Conservation (phyloP, 306 rosid genomes). For the Corylus heterophylla region DNA sequence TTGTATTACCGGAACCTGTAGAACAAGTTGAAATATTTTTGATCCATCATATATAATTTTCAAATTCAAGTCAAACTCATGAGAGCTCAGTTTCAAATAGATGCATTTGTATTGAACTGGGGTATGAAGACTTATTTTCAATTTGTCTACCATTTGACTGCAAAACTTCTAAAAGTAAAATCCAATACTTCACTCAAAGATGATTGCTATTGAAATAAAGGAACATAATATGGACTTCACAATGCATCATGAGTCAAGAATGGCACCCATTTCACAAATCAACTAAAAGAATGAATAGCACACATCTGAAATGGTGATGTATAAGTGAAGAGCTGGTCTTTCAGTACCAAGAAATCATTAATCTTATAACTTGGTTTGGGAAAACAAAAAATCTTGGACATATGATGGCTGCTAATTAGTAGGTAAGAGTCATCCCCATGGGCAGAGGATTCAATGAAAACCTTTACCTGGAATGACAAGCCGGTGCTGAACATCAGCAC, state of each 20-base stretch:
- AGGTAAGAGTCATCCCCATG: neutral
- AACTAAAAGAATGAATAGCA: neutral
- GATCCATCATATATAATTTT: neutral
- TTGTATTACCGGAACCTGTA: slow-evolving; percentile 86
- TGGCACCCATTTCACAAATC: neutral
- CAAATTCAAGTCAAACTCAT: neutral
- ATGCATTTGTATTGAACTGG: neutral
- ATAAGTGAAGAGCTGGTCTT: neutral
- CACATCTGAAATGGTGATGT: neutral
- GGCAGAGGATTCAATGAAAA: slow-evolving; percentile 13
- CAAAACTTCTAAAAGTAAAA: neutral
- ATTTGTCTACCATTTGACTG: neutral
- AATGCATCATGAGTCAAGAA: neutral
- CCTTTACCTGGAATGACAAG: slow-evolving; percentile 91
- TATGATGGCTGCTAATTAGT: neutral
- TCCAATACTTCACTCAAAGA: neutral
- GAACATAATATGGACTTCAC: neutral
- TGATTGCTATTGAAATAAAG: neutral
- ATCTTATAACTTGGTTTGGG: neutral
- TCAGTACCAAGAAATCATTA: neutral
- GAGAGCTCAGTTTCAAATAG: neutral
- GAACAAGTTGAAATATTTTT: slow-evolving; percentile 12
- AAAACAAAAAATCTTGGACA: neutral
- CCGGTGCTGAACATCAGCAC: slow-evolving; percentile 98
- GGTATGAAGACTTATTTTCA: neutral